Base-by-base conservation (phyloP, 2,329 filamentous ascomycete species). In the Colletotrichum zoysiae region DNA sequence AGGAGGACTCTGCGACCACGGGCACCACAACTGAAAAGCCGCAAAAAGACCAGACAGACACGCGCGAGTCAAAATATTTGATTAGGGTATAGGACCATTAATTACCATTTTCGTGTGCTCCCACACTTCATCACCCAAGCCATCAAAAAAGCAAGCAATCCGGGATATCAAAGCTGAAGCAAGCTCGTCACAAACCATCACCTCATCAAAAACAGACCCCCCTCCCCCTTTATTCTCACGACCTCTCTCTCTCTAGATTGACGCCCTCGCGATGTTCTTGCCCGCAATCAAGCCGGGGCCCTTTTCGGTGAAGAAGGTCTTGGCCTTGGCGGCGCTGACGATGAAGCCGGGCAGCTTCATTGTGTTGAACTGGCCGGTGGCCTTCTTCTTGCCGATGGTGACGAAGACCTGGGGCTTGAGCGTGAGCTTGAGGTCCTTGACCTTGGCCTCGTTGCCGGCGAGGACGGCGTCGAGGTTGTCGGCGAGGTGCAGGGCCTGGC, bases 401-500 rank as follows among this genome's bases (percentile, higher is more conserved):
- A 73, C 64, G 7, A 72, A 73, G 11, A 73, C 58, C 62, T 73
- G 70, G 4, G 70, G 70, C 67, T 73, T 73, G 5, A 67, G 56
- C 18, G 69, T 71, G 51, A 71, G 69, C 69, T 71, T 73, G 16
- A 73, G 63, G 44, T 70, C 71, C 61, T 71, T 67, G 57, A 71
- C 67, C 62, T 59, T 70, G 23, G 62, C 48, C 23, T 71, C 61
- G 40, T 71, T 61, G 46, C 69, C 69, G 26, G 68, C 65, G 53
- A 73, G 68, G 26, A 75, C 75, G 12, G 77, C 77, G 0, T 79
- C 73, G 40, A 85, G 76, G 58, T 84, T 79, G 50, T 74, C 73
- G n/a, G 78, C 78, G 44, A 84, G 76, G 65, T 83, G 80, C 26
- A 71, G 63, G 1, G 77, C 65, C 76, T 85, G 83, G 2, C 76